Evolutionary conservation across 2,329 filamentous ascomycete species (phyloP), one percentile per base, ranked within the genome.

Genomic region (Ophiobolus disseminans): DNA sequence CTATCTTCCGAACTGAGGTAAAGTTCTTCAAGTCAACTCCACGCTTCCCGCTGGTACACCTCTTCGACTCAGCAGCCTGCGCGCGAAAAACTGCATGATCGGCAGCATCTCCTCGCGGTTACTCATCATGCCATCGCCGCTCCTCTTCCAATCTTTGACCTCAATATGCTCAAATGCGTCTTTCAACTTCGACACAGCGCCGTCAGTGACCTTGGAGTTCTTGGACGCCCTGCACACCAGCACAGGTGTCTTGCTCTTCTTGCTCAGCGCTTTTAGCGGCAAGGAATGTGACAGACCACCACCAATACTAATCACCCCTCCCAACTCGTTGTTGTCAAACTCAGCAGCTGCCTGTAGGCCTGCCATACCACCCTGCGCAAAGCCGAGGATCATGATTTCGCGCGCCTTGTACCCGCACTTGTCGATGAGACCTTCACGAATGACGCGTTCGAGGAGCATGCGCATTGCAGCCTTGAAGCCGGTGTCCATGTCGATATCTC

Each of bases 101-200:
- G 92, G 91, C 63, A 92, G 68, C 82, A 95, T 92, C 79, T 97
- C 92, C 9, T 95, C 91, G 43, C 88, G 80, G 68, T 81, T 87
- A 36, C 80, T 78, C n/a, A 91, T 91, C 92, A 97, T 96, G 1
- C 82, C 82, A 71, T 96, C 90, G 5, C 87, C 89, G 2, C 71
- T 73, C 66, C 86, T 84, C 64, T 62, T 70, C 73, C 73, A 75
- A 41, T 74, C 72, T 42, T 66, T 68, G 36, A 74, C 45, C 54
- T 75, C 72, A 3, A 70, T 53, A 35, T 68, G 68, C 32, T 80
- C 76, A 72, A 93, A 94, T 45, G 83, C 81, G 32, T 78, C 76
- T 68, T 85, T 87, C 26, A 91, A 75, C 48, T 81, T 76, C n/a
- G 85, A 81, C 13, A 87, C 78, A 0, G 84, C 84, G 8, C 84